A percentile compares a stretch with the other conserved stretches of the same genome.
Evolutionary conservation across 2,329 filamentous ascomycete genomes (phyloP).

Genomic region (Phoma sp.): DNA sequence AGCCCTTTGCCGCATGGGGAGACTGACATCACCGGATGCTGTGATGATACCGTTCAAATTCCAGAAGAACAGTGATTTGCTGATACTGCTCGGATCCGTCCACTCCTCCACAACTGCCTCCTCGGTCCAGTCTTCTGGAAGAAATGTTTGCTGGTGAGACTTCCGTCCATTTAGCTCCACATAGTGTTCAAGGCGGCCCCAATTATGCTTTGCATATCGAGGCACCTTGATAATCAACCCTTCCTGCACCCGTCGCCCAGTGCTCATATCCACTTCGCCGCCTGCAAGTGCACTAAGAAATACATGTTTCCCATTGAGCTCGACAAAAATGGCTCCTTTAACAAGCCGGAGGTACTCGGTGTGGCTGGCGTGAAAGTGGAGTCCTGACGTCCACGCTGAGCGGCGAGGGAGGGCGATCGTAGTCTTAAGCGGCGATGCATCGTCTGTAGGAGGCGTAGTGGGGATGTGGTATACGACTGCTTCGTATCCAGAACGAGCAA

Average conservation of each 20-base stretch:
- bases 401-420: slow-evolving; percentile 54
- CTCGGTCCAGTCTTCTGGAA: slow-evolving; percentile 24
- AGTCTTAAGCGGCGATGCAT: slow-evolving; percentile 31
- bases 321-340: slow-evolving; percentile 46
- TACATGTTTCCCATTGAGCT: slow-evolving; percentile 14
- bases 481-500: slow-evolving; percentile 22
- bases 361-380: slow-evolving; percentile 60
- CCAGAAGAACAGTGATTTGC: slow-evolving; percentile 60
- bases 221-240: slow-evolving; percentile 46
- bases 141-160: not conserved
- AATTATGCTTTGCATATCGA: slow-evolving; percentile 55
- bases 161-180: not conserved
- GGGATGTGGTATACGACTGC: slow-evolving; percentile 51
- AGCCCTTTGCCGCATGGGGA: not conserved
- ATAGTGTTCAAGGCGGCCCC: slow-evolving; percentile 50
- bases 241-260: not conserved
- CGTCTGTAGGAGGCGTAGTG: slow-evolving; percentile 17
- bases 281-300: slow-evolving; percentile 20
- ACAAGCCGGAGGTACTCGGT: slow-evolving; percentile 57
- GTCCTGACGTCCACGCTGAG: slow-evolving; percentile 58
- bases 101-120: slow-evolving; percentile 57
- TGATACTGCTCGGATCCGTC: slow-evolving; percentile 56
- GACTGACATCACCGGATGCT: not conserved
- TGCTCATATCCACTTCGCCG: slow-evolving; percentile 7
- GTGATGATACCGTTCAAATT: slow-evolving; percentile 55